Evolutionary conservation across 1,284 basidiomycete genomes (phyloP), one percentile per base, ranked within the genome.

Genomic region (Apiotrichum sp.): DNA sequence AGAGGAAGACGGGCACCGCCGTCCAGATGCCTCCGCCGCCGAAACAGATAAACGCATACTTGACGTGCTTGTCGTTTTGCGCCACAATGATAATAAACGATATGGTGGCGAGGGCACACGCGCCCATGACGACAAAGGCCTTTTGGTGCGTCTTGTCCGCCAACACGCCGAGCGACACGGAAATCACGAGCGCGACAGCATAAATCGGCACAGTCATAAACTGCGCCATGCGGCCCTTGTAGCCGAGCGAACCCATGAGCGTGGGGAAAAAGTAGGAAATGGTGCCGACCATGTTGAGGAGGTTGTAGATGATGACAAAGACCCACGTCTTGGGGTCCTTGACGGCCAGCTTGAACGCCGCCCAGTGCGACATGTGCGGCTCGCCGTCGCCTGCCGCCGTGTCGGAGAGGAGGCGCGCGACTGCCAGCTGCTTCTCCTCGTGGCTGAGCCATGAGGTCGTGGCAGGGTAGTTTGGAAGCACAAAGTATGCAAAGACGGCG

Each of bases 201-300:
- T 78, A 78, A 59, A 78, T 75, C 16, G 77, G 77, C 3, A 77
- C 76, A 1, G 77, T 77, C 72, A 76, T 76, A 62, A 72, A 76
- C 62, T 77, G 75, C 2, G 67, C 69, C 42, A 50, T 63, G 36
- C 62, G 58, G n/a, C 68, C 68, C 16, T 43, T 59, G 66, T 77
- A 74, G 7, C 75, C 74, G 6, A 77, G 61, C 32, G 65, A 51
- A 8, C 44, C 59, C 61, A 74, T 73, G 34, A 76, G 62, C 3
- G 72, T 75, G 10, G 74, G 74, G 68, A 76, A 73, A 60, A 77
- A 77, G 69, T 77, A 77, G 5, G 67, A 69, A 58, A 77, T 76
- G 3, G 72, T 74, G 47, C 70, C 71, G 52, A 67, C 68, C 58
- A 65, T 63, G 59, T 67, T 72, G 50, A 72, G 59, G 14, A 71